These are phyloP conservation scores for Cylindrotheca closterium DNA, from an alignment of 108 stramenopile genomes.

Conservation along the genomic window DNA sequence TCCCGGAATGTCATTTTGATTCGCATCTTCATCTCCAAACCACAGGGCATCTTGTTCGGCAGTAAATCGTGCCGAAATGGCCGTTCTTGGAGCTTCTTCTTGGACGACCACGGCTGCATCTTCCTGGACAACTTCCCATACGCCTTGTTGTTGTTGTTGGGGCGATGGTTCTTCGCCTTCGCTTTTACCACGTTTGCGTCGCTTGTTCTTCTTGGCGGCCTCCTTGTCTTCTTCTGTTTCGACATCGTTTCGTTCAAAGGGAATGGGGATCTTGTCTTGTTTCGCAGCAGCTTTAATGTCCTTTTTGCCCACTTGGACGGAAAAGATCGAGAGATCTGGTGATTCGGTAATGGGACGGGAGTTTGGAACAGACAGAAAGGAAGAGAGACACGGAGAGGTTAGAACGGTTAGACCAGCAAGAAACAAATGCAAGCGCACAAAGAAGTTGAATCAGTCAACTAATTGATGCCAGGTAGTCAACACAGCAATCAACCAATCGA, in stretches of 20 bases:
- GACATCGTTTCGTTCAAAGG: constrained; percentile 26
- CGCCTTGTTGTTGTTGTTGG: not conserved
- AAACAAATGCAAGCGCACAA: not conserved
- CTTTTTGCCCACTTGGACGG: constrained; percentile 32
- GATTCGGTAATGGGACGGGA: not conserved
- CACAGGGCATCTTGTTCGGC: not conserved
- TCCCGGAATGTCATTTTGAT: constrained; percentile 13
- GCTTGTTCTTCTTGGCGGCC: not conserved
- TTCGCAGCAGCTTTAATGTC: constrained; percentile 27
- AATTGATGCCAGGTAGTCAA: not conserved
- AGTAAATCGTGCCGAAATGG: not conserved
- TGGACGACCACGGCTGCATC: constrained; percentile 4
- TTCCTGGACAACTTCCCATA: constrained; percentile 29
- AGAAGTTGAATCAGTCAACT: not conserved
- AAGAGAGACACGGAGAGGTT: not conserved
- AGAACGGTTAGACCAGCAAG: constrained; percentile 3
- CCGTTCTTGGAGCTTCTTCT: not conserved
- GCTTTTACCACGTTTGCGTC: not conserved
- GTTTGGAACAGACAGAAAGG: constrained; percentile 6
- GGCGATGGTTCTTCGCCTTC: not conserved
- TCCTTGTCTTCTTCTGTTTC: not conserved
- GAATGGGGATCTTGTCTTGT: constrained; percentile 20
- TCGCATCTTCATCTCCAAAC: not conserved
- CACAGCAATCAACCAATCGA: not conserved
- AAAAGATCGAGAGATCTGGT: constrained; percentile 39